Evolutionary conservation across 1,284 basidiomycete genomes (phyloP).

Genomic region (Papiliotrema nemorosa): DNA sequence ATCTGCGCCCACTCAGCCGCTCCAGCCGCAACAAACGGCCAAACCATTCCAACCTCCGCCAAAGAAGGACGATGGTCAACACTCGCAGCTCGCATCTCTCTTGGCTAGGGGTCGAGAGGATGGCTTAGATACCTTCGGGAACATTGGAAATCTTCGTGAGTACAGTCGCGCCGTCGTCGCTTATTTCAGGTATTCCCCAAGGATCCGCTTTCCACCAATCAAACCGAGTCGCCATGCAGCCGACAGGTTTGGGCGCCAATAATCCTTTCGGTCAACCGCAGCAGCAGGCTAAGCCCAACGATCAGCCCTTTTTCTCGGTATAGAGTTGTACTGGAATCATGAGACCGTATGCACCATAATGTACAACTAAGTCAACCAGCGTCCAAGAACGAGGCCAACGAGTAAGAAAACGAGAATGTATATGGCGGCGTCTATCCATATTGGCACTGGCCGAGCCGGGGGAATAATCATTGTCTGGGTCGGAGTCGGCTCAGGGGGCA

Average conservation of each 20-base stretch:
- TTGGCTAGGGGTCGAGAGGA: constrained; percentile 76
- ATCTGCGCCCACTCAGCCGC: constrained; percentile 17
- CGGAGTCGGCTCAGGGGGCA: too few species aligned
- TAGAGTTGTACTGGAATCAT: constrained; percentile 28
- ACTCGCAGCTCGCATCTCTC: constrained; percentile 70
- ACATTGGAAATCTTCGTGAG: constrained; percentile 71
- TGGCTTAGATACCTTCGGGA: constrained; percentile 91
- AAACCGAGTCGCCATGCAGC: constrained; percentile 59
- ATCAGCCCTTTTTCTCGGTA: constrained; percentile 82
- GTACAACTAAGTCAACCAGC: neutral
- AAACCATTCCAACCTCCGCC: constrained; percentile 36
- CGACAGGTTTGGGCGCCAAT: constrained; percentile 56
- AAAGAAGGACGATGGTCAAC: constrained; percentile 60
- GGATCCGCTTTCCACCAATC: constrained; percentile 53
- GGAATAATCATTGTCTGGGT: neutral
- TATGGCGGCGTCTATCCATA: constrained; percentile 21
- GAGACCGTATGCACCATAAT: neutral
- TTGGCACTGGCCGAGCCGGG: neutral
- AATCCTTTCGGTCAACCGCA: constrained; percentile 72
- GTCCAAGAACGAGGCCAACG: constrained; percentile 7
- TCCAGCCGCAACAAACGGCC: constrained; percentile 23
- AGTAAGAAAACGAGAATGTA: constrained; percentile 7
- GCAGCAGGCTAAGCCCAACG: constrained; percentile 48
- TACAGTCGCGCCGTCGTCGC: constrained; percentile 12
- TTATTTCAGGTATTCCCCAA: constrained; percentile 60